These are phyloP conservation scores for Pseudogymnoascus sp. DNA, from an alignment of 2,329 filamentous ascomycete species.

Conservation along the genomic window DNA sequence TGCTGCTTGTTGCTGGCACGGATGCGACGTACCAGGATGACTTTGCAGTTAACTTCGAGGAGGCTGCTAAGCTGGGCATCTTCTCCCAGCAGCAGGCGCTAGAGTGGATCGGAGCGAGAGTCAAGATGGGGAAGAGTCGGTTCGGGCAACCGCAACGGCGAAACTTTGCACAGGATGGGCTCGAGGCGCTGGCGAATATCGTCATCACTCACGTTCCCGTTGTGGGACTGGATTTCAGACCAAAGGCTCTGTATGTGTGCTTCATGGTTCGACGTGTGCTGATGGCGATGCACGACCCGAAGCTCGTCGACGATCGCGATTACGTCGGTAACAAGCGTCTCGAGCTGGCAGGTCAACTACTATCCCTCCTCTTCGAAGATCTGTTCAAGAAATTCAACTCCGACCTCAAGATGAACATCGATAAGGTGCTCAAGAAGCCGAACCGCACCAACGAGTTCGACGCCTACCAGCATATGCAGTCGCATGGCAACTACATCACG, in stretches of 20 bases:
- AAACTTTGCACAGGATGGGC: constrained; percentile 81
- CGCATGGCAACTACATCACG: constrained; percentile 80
- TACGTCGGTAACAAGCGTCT: constrained; percentile 97
- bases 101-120: constrained; percentile 79
- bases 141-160: constrained; percentile 50
- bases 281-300: constrained; percentile 85
- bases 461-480: constrained; percentile 73
- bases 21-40: constrained; percentile 89
- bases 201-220: constrained; percentile 94
- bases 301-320: constrained; percentile 88
- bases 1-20: constrained; percentile 80
- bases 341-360: constrained; percentile 86
- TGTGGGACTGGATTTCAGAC: constrained; percentile 83
- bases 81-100: constrained; percentile 92
- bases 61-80: constrained; percentile 73
- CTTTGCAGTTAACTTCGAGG: constrained; percentile 92
- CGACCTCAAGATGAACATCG: constrained; percentile 85
- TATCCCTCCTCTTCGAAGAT: constrained; percentile 93
- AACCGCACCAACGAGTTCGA: constrained; percentile 85
- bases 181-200: constrained; percentile 86
- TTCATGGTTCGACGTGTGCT: constrained; percentile 96
- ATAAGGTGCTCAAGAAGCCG: constrained; percentile 91
- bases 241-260: constrained; percentile 93
- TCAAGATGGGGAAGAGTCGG: constrained; percentile 69
- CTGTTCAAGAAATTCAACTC: constrained; percentile 91